phyloP scores from a whole-genome alignment of 257 asterid species.

The Primulina tabacum region DNA sequence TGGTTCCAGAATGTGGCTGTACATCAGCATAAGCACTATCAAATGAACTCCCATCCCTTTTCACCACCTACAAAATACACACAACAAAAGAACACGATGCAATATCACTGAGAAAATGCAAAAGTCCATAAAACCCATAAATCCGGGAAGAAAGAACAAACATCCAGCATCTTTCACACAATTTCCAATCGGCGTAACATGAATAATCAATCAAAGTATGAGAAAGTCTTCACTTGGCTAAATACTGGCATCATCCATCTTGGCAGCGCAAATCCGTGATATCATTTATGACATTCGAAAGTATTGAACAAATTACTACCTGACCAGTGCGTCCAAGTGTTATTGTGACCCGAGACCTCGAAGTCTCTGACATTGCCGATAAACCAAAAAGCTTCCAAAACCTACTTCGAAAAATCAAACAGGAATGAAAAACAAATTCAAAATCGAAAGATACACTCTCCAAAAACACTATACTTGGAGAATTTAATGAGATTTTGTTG shows the following conservation, averaged over 20 bases:
- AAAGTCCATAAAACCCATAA: not conserved
- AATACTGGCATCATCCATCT: not conserved
- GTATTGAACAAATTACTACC: constrained; percentile 32
- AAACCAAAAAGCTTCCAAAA: constrained; percentile 19
- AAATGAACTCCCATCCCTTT: constrained; percentile 45
- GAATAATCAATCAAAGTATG: constrained; percentile 1
- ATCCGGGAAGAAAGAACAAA: no score
- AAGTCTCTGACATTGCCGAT: constrained; percentile 56
- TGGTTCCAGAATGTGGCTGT: constrained; percentile 50
- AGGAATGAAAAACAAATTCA: constrained; percentile 5
- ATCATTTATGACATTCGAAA: not conserved
- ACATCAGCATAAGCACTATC: constrained; percentile 34
- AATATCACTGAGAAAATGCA: not conserved
- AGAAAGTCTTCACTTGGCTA: not conserved
- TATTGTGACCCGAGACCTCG: constrained; percentile 78
- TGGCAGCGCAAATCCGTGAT: not conserved
- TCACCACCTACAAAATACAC: constrained; percentile 61
- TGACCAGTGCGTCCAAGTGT: constrained; percentile 84
- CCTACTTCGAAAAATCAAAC: constrained; percentile 19
- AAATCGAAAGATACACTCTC: not conserved
- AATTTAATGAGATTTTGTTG: not conserved
- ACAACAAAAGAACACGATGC: not conserved
- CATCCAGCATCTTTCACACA: not conserved
- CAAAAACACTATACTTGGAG: no score
- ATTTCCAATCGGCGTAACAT: not conserved